Base-by-base conservation (phyloP, 495 filamentous ascomycete genomes). In the Aspergillus hancockii region DNA sequence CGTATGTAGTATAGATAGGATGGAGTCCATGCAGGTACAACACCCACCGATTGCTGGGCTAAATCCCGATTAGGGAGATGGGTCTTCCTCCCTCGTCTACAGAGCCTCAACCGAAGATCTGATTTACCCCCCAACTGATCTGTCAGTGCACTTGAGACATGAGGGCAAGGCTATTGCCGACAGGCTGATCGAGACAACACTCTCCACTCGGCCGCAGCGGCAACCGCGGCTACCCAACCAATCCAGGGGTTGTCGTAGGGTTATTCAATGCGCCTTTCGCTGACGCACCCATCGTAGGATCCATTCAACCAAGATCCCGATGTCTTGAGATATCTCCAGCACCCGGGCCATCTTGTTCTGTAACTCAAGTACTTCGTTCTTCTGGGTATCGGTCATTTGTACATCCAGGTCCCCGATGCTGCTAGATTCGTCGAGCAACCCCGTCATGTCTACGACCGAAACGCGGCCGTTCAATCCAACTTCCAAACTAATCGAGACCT, bases 381-480 rank as follows among this genome's bases (percentile, higher is more conserved):
- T 71, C 38, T 61, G 54, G 34, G 40, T 57, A 25, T 70, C 68
- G n/a, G 59, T 51, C 47, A 49, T 58, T 47, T 66, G 67, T 61
- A 60, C 64, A 54, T 70, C 65, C 19, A 62, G 40, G 43, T 66
- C 65, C 7, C 61, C 63, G 28, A 53, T 30, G 34, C 43, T 49
- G 8, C 38, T 54, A 6, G 71, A 66, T 21, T 64, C 63, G 41
- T 67, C 66, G 31, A 60, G 54, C 41, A 72, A 54, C 10, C 75
- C 74, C 18, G 73, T 57, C 10, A 73, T 66, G 19, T 79, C 71
- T 28, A 77, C 66, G 4, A 80, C 71, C 0, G 75, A 70, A 16
- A 91, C 77, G 3, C 73, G 75, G 1, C 85, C 89, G 61, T 89
- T 87, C 40, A 82, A 71, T 18, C 82, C 81, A 23, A 91, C 79